phyloP scores from a whole-genome alignment of 2,329 filamentous ascomycete species.

The Huntiella bhutanensis region DNA sequence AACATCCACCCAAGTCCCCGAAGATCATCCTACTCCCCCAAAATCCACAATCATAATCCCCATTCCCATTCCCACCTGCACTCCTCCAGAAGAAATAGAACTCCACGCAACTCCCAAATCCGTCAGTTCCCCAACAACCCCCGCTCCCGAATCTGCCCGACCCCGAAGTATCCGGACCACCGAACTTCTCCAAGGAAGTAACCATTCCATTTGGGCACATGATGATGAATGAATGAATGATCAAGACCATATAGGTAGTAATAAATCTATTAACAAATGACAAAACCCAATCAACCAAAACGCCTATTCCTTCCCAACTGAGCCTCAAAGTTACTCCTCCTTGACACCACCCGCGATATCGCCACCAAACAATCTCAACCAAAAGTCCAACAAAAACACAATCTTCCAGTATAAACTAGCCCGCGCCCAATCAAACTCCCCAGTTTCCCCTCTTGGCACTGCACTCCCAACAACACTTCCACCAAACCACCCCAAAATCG shows the following conservation, averaged over 20 bases:
- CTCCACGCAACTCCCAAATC: no score
- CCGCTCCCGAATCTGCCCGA: no score
- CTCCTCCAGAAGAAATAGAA: no score
- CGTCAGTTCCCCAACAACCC: no score
- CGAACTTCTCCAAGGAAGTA: background rate
- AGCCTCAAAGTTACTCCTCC: constrained; percentile 27
- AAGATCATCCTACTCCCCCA: no score
- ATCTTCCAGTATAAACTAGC: constrained; percentile 50
- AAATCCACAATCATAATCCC: no score
- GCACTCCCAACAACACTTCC: constrained; percentile 55
- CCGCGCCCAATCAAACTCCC: constrained; percentile 57
- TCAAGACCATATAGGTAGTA: background rate
- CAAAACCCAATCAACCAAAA: constrained; percentile 1
- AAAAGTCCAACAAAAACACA: constrained; percentile 42
- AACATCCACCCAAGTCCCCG: background rate
- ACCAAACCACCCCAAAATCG: constrained; percentile 54
- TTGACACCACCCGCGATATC: constrained; percentile 39
- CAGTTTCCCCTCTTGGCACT: constrained; percentile 52
- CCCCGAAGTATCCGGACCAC: background rate
- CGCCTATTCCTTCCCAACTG: background rate
- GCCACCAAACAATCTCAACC: constrained; percentile 38
- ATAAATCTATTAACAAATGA: background rate
- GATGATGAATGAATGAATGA: background rate
- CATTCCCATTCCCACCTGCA: no score
- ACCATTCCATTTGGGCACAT: constrained; percentile 1